Percentiles rank a stretch among this genome's conserved stretches.
Conservation (phyloP, 495 filamentous ascomycete genomes). For the Penicillium bovifimosum region DNA sequence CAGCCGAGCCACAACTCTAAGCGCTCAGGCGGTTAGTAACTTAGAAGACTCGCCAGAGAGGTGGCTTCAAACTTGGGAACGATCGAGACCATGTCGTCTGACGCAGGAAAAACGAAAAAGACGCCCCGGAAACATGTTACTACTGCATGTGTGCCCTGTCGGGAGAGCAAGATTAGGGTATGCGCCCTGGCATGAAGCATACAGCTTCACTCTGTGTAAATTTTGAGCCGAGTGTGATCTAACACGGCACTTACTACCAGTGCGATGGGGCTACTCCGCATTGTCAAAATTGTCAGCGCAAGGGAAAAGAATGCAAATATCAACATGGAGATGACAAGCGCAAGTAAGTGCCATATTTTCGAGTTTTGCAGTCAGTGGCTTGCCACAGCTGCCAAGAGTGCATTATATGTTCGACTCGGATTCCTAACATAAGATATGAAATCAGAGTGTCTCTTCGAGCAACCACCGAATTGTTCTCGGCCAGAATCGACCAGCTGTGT, state of each 20-base stretch:
- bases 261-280: conserved; percentile 43
- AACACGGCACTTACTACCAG: conserved; percentile 16
- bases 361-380: too few relatives aligned
- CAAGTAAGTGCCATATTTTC: conserved; percentile 33
- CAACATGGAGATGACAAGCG: conserved; percentile 47
- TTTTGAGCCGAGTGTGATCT: background rate
- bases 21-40: background rate
- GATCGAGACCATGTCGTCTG: conserved; percentile 25
- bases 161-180: conserved; percentile 48
- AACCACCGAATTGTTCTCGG: conserved; percentile 44
- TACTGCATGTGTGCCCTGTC: conserved; percentile 45
- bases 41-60: background rate
- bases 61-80: background rate
- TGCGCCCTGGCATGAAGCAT: background rate
- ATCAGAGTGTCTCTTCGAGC: conserved; percentile 44
- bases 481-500: conserved; percentile 41
- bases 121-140: conserved; percentile 43
- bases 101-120: conserved; percentile 33
- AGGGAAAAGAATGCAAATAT: conserved; percentile 44
- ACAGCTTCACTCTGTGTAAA: background rate
- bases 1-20: background rate
- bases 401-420: too few relatives aligned
- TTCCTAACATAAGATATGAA: background rate
- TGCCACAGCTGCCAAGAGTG: too few relatives aligned
- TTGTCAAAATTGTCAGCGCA: conserved; percentile 46